A percentile compares a stretch with the other conserved stretches of the same genome.
Evolutionary conservation across 768 basidiomycete species (phyloP).

Genomic region (Tylopilus felleus): DNA sequence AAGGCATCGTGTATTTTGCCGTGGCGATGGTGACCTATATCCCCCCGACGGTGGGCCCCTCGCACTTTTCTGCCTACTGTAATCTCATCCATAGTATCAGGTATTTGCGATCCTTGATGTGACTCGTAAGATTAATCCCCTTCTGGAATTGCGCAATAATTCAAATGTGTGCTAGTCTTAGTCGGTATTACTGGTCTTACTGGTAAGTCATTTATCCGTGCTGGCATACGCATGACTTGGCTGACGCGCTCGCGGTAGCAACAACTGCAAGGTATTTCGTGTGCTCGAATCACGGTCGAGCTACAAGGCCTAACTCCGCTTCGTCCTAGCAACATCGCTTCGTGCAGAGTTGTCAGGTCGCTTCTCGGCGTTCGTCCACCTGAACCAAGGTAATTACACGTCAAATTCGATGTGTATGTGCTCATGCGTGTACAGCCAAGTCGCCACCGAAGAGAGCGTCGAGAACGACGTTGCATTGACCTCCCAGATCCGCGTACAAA

Average conservation of each 20-base stretch:
- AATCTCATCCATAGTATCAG: not conserved
- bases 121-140: not conserved
- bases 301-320: not conserved
- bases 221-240: not conserved
- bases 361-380: slow-evolving; percentile 9
- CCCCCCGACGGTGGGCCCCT: slow-evolving; percentile 5
- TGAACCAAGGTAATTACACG: not conserved
- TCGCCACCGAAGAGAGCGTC: not conserved
- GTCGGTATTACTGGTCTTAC: not conserved
- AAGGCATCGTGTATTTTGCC: slow-evolving; percentile 22
- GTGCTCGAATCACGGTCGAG: too few species aligned
- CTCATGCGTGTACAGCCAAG: not conserved
- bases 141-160: not conserved
- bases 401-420: not conserved
- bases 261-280: slow-evolving; percentile 12
- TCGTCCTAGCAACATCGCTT: slow-evolving; percentile 13
- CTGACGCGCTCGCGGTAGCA: slow-evolving; percentile 10
- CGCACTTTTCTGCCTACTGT: too few species aligned
- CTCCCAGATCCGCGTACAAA: slow-evolving; percentile 4
- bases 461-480: not conserved
- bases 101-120: slow-evolving; percentile 10
- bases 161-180: slow-evolving; percentile 7
- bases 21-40: slow-evolving; percentile 18
- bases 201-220: slow-evolving; percentile 7
- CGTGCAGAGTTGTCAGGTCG: slow-evolving; percentile 15